phyloP scores from a whole-genome alignment of 1,284 basidiomycete genomes.

The Thecaphora frezii region DNA sequence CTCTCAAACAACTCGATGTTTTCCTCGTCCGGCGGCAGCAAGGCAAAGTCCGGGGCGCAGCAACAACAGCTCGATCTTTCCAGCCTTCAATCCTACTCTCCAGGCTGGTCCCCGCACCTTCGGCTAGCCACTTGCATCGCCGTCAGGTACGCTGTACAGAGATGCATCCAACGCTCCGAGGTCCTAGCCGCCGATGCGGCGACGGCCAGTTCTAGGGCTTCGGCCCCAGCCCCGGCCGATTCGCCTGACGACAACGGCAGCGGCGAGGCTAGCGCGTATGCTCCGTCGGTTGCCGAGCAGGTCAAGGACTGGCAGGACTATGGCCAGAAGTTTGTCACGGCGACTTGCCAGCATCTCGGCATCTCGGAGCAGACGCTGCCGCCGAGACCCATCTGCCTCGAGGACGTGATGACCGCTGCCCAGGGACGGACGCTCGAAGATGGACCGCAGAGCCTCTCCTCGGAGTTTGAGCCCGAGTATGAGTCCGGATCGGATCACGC shows the following conservation, averaged over 20 bases:
- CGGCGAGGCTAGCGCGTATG: background rate
- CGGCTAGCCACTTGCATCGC: conserved; percentile 46
- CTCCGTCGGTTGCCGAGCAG: background rate
- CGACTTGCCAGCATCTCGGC: conserved; percentile 53
- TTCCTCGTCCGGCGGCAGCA: background rate
- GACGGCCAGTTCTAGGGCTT: background rate
- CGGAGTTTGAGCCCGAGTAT: conserved; percentile 20
- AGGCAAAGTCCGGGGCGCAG: conserved; percentile 3
- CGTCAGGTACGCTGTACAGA: conserved; percentile 39
- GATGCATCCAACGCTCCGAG: conserved; percentile 25
- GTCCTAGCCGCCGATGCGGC: conserved; percentile 1
- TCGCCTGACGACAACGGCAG: background rate
- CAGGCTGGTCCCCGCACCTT: conserved; percentile 41
- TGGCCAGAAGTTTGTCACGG: conserved; percentile 43
- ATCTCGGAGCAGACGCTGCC: conserved; percentile 34
- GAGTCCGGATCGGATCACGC: conserved; percentile 27
- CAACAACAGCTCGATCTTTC: conserved; percentile 36
- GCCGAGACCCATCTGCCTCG: conserved; percentile 34
- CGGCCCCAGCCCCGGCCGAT: background rate
- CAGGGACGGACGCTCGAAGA: conserved; percentile 12
- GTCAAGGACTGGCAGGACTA: conserved; percentile 40
- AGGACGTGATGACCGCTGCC: conserved; percentile 32
- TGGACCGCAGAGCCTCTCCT: conserved; percentile 9
- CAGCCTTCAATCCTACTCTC: conserved; percentile 44
- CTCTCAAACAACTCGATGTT: conserved; percentile 13